Evolutionary conservation across 2,329 filamentous ascomycete species (phyloP), one percentile per base, ranked within the genome.

Genomic region (Aspergillus aculeatus): DNA sequence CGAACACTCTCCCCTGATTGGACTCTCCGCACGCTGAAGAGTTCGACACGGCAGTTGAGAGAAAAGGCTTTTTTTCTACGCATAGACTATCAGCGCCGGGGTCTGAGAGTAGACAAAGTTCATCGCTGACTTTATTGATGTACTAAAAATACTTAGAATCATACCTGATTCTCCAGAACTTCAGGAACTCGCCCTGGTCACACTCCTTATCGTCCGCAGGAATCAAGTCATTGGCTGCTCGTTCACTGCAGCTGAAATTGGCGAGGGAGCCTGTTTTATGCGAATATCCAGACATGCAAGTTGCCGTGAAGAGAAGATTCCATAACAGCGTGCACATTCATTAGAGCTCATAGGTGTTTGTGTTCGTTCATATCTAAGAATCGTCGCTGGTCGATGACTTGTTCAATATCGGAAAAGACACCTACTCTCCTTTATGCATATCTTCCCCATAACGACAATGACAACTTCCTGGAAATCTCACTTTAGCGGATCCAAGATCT

Each of bases 401-500:
- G 54, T 38, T 57, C 23, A 49, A 24, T 21, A 31, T 41, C 26
- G 35, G 16, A 12, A 54, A 38, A 57, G 49, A 52, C 60, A 54
- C 29, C 56, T 48, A 32, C 47, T 50, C 53, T 54, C 23, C 23
- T 50, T 48, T 49, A 56, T 47, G 56, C 38, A 26, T 41, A 54
- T 41, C 47, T 69, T 84, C 38, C 50, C 26, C 64, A 86, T 64
- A 83, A 80, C 75, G 86, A 69, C 61, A 54, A 59, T 54, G 56
- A 62, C 38, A 10, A 44, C 4, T 54, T 56, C 66, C 26, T 72
- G 67, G 68, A 70, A 69, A 54, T 71, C 86, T 76, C 87, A 92
- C 77, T 84, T 93, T 62, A 86, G 86, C 56, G 77, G 83, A 16
- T 81, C 83, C 56, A 96, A 96, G 76, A 73, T 96, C 58, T 61